phyloP scores from a whole-genome alignment of 2,329 filamentous ascomycete species.

The Domatiomyces globalis region DNA sequence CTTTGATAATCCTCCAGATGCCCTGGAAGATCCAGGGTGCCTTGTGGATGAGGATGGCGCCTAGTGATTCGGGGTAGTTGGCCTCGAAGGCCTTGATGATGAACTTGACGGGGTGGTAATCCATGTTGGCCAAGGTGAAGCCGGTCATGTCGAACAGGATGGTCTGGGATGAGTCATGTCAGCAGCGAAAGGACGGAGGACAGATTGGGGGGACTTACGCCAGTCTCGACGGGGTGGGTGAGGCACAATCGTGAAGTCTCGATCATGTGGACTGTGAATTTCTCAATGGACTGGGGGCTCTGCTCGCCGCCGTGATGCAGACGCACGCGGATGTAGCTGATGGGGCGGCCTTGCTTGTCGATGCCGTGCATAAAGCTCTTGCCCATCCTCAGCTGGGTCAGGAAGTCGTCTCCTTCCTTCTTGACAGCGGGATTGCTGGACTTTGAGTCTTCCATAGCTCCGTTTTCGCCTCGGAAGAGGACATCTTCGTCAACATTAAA shows the following conservation, averaged over 20 bases:
- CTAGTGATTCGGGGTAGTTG: constrained; percentile 89
- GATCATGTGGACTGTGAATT: constrained; percentile 85
- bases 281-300: constrained; percentile 64
- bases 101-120: constrained; percentile 93
- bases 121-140: constrained; percentile 94
- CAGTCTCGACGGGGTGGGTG: constrained; percentile 70
- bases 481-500: constrained; percentile 84
- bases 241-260: constrained; percentile 84
- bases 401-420: constrained; percentile 60
- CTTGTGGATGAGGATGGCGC: constrained; percentile 83
- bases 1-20: constrained; percentile 91
- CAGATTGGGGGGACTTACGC: constrained; percentile 44
- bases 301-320: constrained; percentile 74
- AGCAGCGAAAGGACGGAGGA: constrained; percentile 2
- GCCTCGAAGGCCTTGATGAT: constrained; percentile 99
- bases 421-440: constrained; percentile 47
- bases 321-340: constrained; percentile 71
- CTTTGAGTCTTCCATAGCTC: constrained; percentile 47
- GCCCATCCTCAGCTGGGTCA: constrained; percentile 71
- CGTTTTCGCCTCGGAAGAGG: constrained; percentile 59
- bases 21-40: constrained; percentile 96
- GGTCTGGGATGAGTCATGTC: constrained; percentile 40
- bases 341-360: constrained; percentile 71
- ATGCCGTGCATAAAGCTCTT: constrained; percentile 85
- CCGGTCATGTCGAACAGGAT: constrained; percentile 93